These are phyloP conservation scores for Rhizopogon rudus DNA, from an alignment of 768 basidiomycete genomes.

Conservation along the genomic window DNA sequence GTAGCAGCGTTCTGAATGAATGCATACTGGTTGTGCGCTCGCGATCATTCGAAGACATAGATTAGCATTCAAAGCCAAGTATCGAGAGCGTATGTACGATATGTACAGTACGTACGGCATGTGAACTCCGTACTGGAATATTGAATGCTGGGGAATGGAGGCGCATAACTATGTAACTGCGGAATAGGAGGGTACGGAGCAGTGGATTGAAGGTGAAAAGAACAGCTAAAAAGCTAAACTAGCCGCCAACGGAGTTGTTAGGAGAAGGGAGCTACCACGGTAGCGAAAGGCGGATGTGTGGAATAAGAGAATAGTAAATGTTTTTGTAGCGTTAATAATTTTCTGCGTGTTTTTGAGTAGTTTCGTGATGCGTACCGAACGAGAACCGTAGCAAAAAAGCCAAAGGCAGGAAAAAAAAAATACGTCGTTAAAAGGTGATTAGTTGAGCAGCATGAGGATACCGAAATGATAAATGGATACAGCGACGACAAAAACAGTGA, in stretches of 20 bases:
- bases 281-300: conserved; percentile 11
- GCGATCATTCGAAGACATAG: background rate
- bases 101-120: background rate
- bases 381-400: conserved; percentile 33
- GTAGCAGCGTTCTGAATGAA: conserved; percentile 2
- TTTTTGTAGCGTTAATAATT: conserved; percentile 45
- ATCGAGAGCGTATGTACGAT: background rate
- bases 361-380: conserved; percentile 26
- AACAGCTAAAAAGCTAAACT: conserved; percentile 13
- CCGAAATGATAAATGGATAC: conserved; percentile 26
- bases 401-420: conserved; percentile 19
- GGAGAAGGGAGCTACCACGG: background rate
- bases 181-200: conserved; percentile 7
- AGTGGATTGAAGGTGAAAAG: conserved; percentile 19
- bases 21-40: background rate
- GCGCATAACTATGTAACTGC: conserved; percentile 47
- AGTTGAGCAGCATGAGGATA: conserved; percentile 30
- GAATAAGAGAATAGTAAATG: conserved; percentile 23
- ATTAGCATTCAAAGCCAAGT: background rate
- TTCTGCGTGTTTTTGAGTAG: conserved; percentile 30
- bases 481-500: conserved; percentile 23
- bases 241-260: conserved; percentile 16
- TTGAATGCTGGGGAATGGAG: background rate
- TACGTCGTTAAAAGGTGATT: conserved; percentile 33
- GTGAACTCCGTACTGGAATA: conserved; percentile 5